These are phyloP conservation scores for Candida boleticola DNA, from an alignment of 805 yeast species.

Conservation along the genomic window DNA sequence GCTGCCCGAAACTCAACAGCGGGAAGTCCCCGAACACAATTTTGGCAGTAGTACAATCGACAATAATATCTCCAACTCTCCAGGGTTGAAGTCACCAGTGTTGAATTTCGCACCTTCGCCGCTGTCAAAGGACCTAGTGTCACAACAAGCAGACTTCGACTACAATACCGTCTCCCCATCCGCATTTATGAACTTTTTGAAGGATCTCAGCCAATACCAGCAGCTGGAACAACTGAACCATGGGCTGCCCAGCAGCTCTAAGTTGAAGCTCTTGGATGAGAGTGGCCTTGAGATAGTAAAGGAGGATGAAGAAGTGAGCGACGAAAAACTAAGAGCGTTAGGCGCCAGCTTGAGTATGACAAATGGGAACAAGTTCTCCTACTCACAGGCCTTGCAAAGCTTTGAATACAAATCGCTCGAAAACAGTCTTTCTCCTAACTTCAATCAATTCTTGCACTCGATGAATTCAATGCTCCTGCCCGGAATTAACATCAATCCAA, in stretches of 20 bases:
- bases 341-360: neutral
- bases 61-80: too few species aligned
- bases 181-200: constrained; percentile 23
- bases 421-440: constrained; percentile 1
- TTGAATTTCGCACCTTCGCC: too few species aligned
- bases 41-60: too few species aligned
- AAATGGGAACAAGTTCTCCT: neutral
- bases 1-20: too few species aligned
- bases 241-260: neutral
- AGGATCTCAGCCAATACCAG: constrained; percentile 18
- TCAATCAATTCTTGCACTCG: constrained; percentile 23
- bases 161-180: too few species aligned
- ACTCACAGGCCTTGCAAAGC: neutral
- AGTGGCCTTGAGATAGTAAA: constrained; percentile 5
- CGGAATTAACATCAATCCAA: constrained; percentile 9
- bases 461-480: constrained; percentile 8
- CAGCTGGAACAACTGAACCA: constrained; percentile 3
- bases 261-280: neutral
- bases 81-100: too few species aligned
- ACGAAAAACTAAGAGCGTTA: neutral
- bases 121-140: neutral
- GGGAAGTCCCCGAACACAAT: too few species aligned
- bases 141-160: too few species aligned
- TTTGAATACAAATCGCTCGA: neutral
- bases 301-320: constrained; percentile 3